Base-by-base conservation (phyloP, 805 yeast species). In the Teunomyces funiuensis region DNA sequence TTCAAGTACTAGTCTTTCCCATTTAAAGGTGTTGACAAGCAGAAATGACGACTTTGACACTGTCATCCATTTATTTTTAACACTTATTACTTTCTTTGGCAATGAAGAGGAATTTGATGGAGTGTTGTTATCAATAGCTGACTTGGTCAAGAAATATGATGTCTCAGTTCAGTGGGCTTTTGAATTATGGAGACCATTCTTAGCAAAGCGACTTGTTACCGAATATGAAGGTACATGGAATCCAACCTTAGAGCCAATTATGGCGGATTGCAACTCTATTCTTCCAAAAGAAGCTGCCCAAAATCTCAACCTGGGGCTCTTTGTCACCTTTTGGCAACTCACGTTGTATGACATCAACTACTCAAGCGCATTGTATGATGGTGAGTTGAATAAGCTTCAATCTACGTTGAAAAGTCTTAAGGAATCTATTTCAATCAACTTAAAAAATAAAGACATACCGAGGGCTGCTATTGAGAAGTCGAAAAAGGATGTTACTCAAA, bases 21-120 rank as follows among this genome's bases (percentile, higher is more conserved):
- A 82, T 49, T 76, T 85, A 53, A 90, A 90, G 55, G 80, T 88
- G 16, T 60, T 88, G 39, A 79, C 93, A 0, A 75, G 77, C 39
- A 74, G 82, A 45, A 77, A 76, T 47, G 98, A 90, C 55, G 95
- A 88, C 47, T 61, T 86, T 43, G 71, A 73, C 8, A 73, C 81
- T 1, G 74, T 88, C n/a, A 58, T 86, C 18, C 85, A 82, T 61
- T 78, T 86, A 16, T 82, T 77, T 49, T 69, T 76, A 20, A 81
- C 83, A 14, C 58, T 86, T 42, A 53, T 85, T 7, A 73, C 76
- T 23, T 79, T 77, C 46, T 81, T 76, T 54, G 63, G 77, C 6
- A 50, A 60, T 2, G 45, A 63, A 39, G 58, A 57, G 0, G 54
- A 53, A 9, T 67, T 77, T 27, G 43, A 51, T 0, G 40, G 56